Evolutionary conservation across 306 rosid species (phyloP).

Genomic region (Benincasa hispida): DNA sequence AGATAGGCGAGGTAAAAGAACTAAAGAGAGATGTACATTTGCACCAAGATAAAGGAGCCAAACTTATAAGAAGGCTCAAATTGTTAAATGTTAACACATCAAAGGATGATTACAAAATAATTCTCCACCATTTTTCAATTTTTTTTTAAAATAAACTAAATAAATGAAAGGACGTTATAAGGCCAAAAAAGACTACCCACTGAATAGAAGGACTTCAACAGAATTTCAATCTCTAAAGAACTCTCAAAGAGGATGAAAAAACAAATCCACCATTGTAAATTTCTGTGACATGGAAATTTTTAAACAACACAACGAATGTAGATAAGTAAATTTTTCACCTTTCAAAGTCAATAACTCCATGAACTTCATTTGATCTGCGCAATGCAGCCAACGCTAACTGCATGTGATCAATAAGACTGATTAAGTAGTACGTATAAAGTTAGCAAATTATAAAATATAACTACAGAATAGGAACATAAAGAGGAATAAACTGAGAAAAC

Average conservation of each 20-base stretch:
- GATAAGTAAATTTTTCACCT: slow-evolving; percentile 26
- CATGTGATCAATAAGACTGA: slow-evolving; percentile 17
- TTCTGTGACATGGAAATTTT: not conserved
- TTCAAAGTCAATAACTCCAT: slow-evolving; percentile 51
- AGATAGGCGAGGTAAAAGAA: too few relatives aligned
- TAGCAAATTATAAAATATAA: not conserved
- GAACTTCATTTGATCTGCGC: slow-evolving; percentile 52
- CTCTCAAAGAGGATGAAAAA: not conserved
- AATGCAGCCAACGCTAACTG: slow-evolving; percentile 82
- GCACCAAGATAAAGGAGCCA: not conserved
- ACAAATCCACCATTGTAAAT: not conserved
- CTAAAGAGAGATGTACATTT: too few relatives aligned
- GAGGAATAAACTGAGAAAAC: not conserved
- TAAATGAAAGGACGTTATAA: not conserved
- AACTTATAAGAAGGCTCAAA: not conserved
- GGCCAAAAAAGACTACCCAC: not conserved
- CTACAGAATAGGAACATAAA: not conserved
- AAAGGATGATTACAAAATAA: not conserved
- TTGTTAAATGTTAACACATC: not conserved
- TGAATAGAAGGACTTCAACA: not conserved
- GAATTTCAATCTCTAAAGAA: not conserved
- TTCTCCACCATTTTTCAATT: not conserved
- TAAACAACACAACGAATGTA: not conserved
- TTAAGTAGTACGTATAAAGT: not conserved
- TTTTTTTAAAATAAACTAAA: not conserved